These are phyloP conservation scores for Dalechampia spathulata DNA, from an alignment of 441 rosid genomes.

Conservation along the genomic window DNA sequence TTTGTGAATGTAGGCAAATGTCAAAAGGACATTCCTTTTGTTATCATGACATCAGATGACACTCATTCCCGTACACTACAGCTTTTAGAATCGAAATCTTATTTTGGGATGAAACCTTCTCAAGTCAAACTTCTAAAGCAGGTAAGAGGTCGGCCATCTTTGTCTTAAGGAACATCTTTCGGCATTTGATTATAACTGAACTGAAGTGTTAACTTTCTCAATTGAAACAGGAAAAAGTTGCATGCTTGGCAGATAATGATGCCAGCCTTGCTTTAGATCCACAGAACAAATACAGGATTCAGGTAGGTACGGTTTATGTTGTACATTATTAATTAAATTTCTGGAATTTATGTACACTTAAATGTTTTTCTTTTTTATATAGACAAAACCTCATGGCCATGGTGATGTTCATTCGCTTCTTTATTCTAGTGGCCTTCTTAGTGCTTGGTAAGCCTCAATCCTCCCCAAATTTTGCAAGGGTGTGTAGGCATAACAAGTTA, in stretches of 20 bases:
- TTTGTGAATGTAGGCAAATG: conserved; percentile 35
- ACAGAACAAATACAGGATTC: conserved; percentile 67
- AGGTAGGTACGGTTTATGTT: conserved; percentile 36
- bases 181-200: conserved; percentile 5
- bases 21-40: conserved; percentile 68
- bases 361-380: conserved; percentile 16
- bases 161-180: conserved; percentile 2
- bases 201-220: conserved; percentile 3
- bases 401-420: conserved; percentile 96
- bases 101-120: conserved; percentile 84
- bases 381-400: conserved; percentile 99
- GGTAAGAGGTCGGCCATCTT: conserved; percentile 33
- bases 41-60: conserved; percentile 97
- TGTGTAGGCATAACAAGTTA: no score
- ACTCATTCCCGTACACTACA: conserved; percentile 67
- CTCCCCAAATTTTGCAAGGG: conserved; percentile 13
- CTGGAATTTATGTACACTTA: neutral
- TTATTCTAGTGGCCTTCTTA: conserved; percentile 79
- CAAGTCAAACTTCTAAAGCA: conserved; percentile 93
- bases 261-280: conserved; percentile 87
- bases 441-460: conserved; percentile 43
- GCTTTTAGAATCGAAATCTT: conserved; percentile 67
- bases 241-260: conserved; percentile 91
- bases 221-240: conserved; percentile 82
- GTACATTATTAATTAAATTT: neutral